phyloP scores from a whole-genome alignment of 306 rosid genomes.

The Gynostemma pentaphyllum region DNA sequence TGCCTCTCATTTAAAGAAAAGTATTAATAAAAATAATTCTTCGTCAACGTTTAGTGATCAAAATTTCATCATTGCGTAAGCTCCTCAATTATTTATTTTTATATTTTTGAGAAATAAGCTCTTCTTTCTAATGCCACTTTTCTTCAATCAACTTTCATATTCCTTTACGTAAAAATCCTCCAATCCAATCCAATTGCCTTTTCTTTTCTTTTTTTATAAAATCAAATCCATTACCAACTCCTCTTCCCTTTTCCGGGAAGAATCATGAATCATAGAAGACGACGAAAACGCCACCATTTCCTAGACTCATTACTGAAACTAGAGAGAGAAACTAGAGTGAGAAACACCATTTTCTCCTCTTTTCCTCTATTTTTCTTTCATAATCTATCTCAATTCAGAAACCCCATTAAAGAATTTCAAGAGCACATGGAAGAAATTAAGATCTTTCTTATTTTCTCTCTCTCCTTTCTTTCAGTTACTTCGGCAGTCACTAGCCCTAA shows the following conservation, averaged over 20 bases:
- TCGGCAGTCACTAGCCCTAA: slow-evolving; percentile 23
- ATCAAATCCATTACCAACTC: background rate
- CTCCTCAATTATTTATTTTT: too few relatives aligned
- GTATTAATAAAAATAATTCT: too few relatives aligned
- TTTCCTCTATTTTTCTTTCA: background rate
- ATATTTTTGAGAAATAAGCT: too few relatives aligned
- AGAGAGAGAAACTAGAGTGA: background rate
- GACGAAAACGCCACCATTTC: background rate
- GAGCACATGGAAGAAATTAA: background rate
- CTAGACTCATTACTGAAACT: background rate
- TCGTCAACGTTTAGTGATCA: too few relatives aligned
- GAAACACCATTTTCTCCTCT: background rate
- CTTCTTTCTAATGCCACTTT: too few relatives aligned
- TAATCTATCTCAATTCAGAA: background rate
- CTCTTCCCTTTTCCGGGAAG: background rate
- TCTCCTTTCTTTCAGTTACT: slow-evolving; percentile 6
- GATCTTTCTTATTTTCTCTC: slow-evolving; percentile 1
- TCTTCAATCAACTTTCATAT: too few relatives aligned
- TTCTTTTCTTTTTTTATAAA: background rate
- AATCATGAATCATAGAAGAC: background rate
- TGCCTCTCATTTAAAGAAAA: too few relatives aligned
- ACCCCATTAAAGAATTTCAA: background rate
- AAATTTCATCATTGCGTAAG: too few relatives aligned
- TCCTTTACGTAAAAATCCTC: too few relatives aligned
- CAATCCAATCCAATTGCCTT: background rate